Conservation (phyloP, 371 early-diverging fungal species). For the Zancudomyces culisetae region DNA sequence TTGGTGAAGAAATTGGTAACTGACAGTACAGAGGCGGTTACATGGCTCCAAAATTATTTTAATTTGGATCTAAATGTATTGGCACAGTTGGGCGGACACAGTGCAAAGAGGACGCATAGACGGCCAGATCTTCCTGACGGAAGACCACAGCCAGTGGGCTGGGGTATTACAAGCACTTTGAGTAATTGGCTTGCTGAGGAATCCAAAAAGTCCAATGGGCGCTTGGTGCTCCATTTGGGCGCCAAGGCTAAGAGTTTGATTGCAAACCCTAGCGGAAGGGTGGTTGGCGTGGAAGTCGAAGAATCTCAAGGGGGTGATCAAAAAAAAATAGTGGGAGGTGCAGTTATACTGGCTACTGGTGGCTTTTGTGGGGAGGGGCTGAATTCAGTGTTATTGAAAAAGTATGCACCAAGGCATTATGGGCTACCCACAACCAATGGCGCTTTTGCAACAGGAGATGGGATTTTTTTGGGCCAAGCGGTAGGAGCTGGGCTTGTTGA, state of each 20-base stretch:
- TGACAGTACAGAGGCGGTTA: constrained; percentile 70
- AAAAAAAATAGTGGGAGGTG: constrained; percentile 33
- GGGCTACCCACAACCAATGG: constrained; percentile 80
- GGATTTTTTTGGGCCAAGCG: constrained; percentile 69
- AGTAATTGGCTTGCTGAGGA: constrained; percentile 9
- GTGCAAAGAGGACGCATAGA: constrained; percentile 81
- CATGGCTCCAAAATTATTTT: constrained; percentile 84
- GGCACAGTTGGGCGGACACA: constrained; percentile 76
- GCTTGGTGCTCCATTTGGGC: constrained; percentile 15
- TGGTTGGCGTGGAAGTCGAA: constrained; percentile 69
- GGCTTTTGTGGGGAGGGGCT: constrained; percentile 70
- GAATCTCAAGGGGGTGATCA: constrained; percentile 28
- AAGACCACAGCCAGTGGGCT: constrained; percentile 41
- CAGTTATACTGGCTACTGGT: constrained; percentile 88
- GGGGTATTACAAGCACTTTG: constrained; percentile 35
- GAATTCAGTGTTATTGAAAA: constrained; percentile 37
- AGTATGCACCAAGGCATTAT: constrained; percentile 44
- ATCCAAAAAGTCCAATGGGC: constrained; percentile 1
- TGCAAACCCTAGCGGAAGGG: constrained; percentile 30
- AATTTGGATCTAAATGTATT: constrained; percentile 67
- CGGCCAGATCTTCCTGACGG: constrained; percentile 28
- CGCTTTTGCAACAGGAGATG: constrained; percentile 88
- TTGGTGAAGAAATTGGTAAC: constrained; percentile 72
- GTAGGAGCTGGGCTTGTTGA: constrained; percentile 74
- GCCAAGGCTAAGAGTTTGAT: constrained; percentile 22